phyloP scores from a whole-genome alignment of 306 rosid species.

The Quercus ilex region DNA sequence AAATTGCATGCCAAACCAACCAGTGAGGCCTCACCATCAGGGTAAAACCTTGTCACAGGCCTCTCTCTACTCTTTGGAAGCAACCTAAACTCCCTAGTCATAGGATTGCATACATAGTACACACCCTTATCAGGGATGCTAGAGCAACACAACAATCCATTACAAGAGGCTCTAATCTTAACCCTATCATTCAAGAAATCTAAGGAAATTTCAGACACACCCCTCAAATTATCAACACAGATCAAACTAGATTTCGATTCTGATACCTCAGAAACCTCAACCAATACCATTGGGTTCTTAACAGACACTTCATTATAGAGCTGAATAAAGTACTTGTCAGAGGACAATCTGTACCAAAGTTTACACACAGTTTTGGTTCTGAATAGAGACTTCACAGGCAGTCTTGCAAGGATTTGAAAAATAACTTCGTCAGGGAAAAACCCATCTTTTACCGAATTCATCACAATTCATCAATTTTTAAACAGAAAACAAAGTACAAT shows the following conservation, averaged over 20 bases:
- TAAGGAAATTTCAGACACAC: constrained; percentile 66
- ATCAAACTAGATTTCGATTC: constrained; percentile 60
- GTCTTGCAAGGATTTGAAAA: constrained; percentile 73
- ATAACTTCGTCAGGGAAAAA: constrained; percentile 75
- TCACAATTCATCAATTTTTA: constrained; percentile 3
- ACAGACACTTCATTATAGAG: constrained; percentile 58
- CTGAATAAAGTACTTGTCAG: constrained; percentile 58
- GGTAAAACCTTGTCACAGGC: constrained; percentile 72
- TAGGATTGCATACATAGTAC: constrained; percentile 76
- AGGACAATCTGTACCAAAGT: constrained; percentile 55
- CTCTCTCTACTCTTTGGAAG: constrained; percentile 86
- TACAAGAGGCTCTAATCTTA: constrained; percentile 74
- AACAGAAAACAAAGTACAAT: background rate
- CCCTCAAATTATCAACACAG: constrained; percentile 69
- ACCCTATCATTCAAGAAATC: constrained; percentile 71
- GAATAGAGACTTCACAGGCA: constrained; percentile 67
- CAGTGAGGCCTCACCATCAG: constrained; percentile 73
- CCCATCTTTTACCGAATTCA: constrained; percentile 47
- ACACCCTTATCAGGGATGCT: constrained; percentile 84
- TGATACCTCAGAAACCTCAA: constrained; percentile 61
- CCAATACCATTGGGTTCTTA: constrained; percentile 65
- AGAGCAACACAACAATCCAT: constrained; percentile 84
- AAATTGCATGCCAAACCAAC: constrained; percentile 71
- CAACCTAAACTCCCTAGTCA: constrained; percentile 67
- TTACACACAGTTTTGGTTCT: constrained; percentile 67